Base-by-base conservation (phyloP, 768 basidiomycete species). In the Panaeolus cyanescens region DNA sequence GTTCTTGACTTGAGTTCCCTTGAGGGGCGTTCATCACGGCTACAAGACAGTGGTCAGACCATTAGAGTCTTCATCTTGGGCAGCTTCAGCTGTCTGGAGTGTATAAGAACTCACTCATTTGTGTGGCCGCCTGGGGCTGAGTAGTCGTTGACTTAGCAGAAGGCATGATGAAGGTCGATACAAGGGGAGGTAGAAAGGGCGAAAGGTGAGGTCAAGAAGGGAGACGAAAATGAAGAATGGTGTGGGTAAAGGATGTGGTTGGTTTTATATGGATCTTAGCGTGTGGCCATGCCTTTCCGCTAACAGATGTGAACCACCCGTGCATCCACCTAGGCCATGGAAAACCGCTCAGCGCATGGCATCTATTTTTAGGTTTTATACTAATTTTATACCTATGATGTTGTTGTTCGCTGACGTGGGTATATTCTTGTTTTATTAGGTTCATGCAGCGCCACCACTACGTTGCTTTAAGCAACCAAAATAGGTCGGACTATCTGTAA, bases 101-200 rank as follows among this genome's bases (percentile, higher is more conserved):
- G n/a, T n/a, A 28, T 13, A 5, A 6, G 9, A 2, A 82, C 87
- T 45, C 64, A 88, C 89, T 83, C 89, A 90, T 89, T 71, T 84
- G 76, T 32, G 83, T 75, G 36, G 82, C 77, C 69, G 81, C 85
- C 69, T 82, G 80, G 22, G 88, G 88, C 75, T 90, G 88, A 53
- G 80, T 83, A 2, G 76, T 62, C 63, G 74, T 74, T 12, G 73
- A 62, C n/a, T 75, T 65, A 42, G 71, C 64, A 58, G 68, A 68
- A 62, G 68, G 50, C 60, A 37, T 67, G 54, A 61, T 63, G 63
- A 30, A 39, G n/a, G n/a, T n/a, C n/a, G n/a, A n/a, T n/a, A n/a
- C n/a, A n/a, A n/a, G n/a, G n/a, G n/a, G n/a, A n/a, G n/a, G n/a
- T n/a, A n/a, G n/a, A n/a, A n/a, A n/a, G n/a, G n/a, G n/a, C n/a